A percentile compares a stretch with the other conserved stretches of the same genome.
Conservation (phyloP, 2,329 filamentous ascomycete species). For the Trematosphaeria pertusa region DNA sequence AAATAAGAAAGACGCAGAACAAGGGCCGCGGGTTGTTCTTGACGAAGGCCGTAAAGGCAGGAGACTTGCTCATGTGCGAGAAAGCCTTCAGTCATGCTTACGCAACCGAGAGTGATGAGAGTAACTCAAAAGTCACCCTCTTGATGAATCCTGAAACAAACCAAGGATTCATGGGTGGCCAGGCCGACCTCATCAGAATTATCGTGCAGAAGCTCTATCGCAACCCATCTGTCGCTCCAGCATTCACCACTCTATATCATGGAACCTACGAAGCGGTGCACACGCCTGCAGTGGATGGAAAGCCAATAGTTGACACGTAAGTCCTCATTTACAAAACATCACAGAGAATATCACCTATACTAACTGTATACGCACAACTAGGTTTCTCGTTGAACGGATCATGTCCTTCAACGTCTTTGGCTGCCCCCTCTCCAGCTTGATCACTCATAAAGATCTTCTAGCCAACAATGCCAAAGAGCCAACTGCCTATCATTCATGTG, state of each 20-base stretch:
- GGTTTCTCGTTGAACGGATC: conserved; percentile 56
- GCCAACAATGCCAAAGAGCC: conserved; percentile 6
- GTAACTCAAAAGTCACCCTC: conserved; percentile 26
- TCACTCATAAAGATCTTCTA: conserved; percentile 12
- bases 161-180: conserved; percentile 43
- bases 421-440: conserved; percentile 29
- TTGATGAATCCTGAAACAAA: conserved; percentile 50
- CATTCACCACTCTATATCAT: conserved; percentile 44
- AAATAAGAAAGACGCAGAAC: conserved; percentile 46
- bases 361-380: conserved; percentile 33
- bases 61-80: conserved; percentile 51
- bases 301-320: conserved; percentile 54
- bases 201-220: conserved; percentile 56
- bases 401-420: conserved; percentile 56
- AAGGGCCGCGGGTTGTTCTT: conserved; percentile 61
- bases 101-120: conserved; percentile 18
- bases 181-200: conserved; percentile 51
- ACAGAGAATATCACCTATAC: background rate
- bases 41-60: conserved; percentile 49
- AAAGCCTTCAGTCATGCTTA: conserved; percentile 60
- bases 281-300: conserved; percentile 40
- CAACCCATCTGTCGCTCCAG: conserved; percentile 44
- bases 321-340: too few relatives aligned
- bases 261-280: conserved; percentile 49
- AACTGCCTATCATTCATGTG: conserved; percentile 24